These are phyloP conservation scores for Metarhizium robertsii DNA, from an alignment of 2,329 filamentous ascomycete genomes.

Conservation along the genomic window DNA sequence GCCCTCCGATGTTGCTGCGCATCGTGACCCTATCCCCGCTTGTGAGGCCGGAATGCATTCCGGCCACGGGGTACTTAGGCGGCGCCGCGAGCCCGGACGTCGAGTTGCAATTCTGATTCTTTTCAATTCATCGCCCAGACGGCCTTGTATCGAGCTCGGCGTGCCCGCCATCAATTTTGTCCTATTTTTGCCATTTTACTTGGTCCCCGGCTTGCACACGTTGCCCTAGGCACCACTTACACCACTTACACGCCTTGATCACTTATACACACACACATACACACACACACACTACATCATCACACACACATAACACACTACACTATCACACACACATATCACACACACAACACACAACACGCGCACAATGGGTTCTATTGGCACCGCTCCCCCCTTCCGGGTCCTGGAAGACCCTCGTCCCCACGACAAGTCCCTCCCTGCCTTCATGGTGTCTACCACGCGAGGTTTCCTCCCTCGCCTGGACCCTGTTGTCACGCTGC, in stretches of 20 bases:
- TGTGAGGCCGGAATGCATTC: conserved; percentile 36
- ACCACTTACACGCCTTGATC: neutral
- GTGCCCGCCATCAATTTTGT: neutral
- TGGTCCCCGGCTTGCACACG: neutral
- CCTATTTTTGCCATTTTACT: neutral
- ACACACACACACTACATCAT: neutral
- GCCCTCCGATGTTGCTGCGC: conserved; percentile 11
- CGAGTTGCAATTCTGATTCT: neutral
- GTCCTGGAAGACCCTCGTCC: conserved; percentile 56
- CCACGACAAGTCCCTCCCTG: conserved; percentile 53
- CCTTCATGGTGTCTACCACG: conserved; percentile 71
- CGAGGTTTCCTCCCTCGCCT: conserved; percentile 65
- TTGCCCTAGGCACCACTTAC: conserved; percentile 1
- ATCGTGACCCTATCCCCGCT: conserved; percentile 17
- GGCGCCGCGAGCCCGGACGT: conserved; percentile 18
- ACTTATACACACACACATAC: neutral
- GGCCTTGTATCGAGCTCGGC: neutral
- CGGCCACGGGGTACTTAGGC: conserved; percentile 40
- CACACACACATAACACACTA: too few species aligned
- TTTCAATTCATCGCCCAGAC: neutral
- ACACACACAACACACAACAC: conserved; percentile 1
- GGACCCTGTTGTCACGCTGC: conserved; percentile 54
- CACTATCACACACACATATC: neutral
- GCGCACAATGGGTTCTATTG: conserved; percentile 32
- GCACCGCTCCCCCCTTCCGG: conserved; percentile 34